These are phyloP conservation scores for Reutealis trisperma DNA, from an alignment of 345 rosid genomes.

Conservation along the genomic window DNA sequence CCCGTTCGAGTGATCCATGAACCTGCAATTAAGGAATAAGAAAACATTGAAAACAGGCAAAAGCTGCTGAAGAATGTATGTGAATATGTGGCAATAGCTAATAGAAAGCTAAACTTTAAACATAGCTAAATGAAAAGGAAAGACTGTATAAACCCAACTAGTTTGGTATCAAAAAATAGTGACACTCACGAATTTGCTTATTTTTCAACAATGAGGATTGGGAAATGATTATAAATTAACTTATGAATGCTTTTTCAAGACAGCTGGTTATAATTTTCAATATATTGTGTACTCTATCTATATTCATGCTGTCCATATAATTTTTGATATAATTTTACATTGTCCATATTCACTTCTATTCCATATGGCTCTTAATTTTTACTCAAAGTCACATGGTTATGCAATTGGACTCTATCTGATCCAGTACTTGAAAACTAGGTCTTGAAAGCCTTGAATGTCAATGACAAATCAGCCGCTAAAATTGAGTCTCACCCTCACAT, in stretches of 20 bases:
- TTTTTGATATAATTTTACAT: too few relatives aligned
- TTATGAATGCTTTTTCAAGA: not conserved
- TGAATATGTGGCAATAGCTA: not conserved
- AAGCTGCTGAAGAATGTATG: not conserved
- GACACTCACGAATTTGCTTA: not conserved
- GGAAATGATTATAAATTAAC: not conserved
- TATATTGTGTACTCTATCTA: not conserved
- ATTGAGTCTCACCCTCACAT: not conserved
- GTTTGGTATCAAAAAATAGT: not conserved
- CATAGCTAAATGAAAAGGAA: not conserved
- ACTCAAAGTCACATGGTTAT: not conserved
- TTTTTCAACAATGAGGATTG: not conserved
- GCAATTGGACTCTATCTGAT: not conserved
- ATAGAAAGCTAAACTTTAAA: not conserved
- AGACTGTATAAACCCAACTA: not conserved
- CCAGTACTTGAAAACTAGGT: not conserved
- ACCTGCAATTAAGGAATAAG: conserved; percentile 50
- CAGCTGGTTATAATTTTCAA: not conserved
- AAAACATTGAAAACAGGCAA: conserved; percentile 8
- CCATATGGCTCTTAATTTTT: not conserved
- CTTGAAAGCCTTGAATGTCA: too few relatives aligned
- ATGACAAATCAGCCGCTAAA: too few relatives aligned
- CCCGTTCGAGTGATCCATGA: conserved; percentile 77
- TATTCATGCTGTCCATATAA: too few relatives aligned
- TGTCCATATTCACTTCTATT: not conserved